Base-by-base conservation (phyloP, 2,329 filamentous ascomycete genomes). In the Dothidotthia symphoricarpi region DNA sequence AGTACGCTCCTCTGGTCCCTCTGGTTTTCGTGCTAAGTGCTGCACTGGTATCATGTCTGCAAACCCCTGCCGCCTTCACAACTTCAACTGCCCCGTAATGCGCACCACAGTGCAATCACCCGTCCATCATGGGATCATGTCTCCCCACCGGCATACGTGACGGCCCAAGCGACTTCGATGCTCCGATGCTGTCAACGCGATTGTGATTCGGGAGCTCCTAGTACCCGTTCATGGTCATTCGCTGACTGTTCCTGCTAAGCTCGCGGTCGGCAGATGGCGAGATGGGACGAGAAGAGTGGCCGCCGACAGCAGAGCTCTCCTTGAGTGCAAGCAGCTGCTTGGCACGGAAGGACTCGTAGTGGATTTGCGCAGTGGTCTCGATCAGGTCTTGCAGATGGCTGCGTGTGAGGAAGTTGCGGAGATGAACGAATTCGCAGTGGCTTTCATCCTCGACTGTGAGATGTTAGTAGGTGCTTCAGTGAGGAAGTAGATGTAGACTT, bases 341-440 rank as follows among this genome's bases (percentile, higher is more conserved):
- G 63, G 93, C 90, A 72, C 93, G 90, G 90, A 98, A 98, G 43
- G 89, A 95, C 79, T 98, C 93, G 78, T 98, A 98, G 80, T 98
- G 93, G 72, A 96, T 98, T 77, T 98, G 93, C 57, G 90, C 96
- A 31, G 93, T 98, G 22, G 93, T 98, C 76, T 98, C 93, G 71
- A 98, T 96, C 55, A 98, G 82, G 65, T 98, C 93, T 78, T 98
- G 93, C 41, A 98, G 82, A 72, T 98, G 93, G 50, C 93, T 97
- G 67, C 93, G 88, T 60, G 94, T 95, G 51, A 98, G 82, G 82
- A 98, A 98, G 79, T 98, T 91, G 68, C 93, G 85, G 48, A 98
- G 82, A 71, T 95, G 96, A 66, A 97, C 85, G 65, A 98, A 98
- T 81, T 98, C 93, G 81, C 93, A 98, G 78, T 98, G 93, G 74